These are phyloP conservation scores for Chlorella sp. DNA, from an alignment of 139 green algal species.

Conservation along the genomic window DNA sequence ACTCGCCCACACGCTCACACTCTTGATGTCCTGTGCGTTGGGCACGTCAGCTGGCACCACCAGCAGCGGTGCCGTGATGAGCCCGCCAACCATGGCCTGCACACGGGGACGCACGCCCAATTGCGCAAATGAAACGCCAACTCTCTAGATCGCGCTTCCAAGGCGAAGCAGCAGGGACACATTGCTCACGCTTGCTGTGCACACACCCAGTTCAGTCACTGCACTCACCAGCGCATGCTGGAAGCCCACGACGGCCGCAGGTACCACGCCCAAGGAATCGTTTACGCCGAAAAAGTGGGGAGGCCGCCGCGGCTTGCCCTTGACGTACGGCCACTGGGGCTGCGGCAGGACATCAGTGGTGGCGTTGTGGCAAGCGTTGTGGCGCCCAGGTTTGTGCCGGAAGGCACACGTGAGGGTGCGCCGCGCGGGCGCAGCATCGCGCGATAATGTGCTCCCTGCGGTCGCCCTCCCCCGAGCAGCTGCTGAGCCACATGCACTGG, in stretches of 20 bases:
- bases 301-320: not conserved
- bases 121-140: too few relatives aligned
- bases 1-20: not conserved
- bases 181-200: not conserved
- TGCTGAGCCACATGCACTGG: too few relatives aligned
- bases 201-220: slow-evolving; percentile 11
- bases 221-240: slow-evolving; percentile 22
- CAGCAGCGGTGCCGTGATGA: slow-evolving; percentile 52
- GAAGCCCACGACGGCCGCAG: slow-evolving; percentile 49
- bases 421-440: too few relatives aligned
- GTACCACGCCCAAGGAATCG: not conserved
- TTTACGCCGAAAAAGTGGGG: not conserved
- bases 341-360: too few relatives aligned
- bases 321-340: not conserved
- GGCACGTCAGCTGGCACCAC: slow-evolving; percentile 3
- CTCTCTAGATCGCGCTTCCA: too few relatives aligned
- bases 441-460: too few relatives aligned
- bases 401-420: too few relatives aligned
- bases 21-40: not conserved
- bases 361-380: too few relatives aligned
- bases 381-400: too few relatives aligned
- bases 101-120: not conserved
- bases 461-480: too few relatives aligned
- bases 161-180: too few relatives aligned
- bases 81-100: slow-evolving; percentile 54